These are phyloP conservation scores for Claviceps sp. DNA, from an alignment of 2,329 filamentous ascomycete genomes.

Conservation along the genomic window DNA sequence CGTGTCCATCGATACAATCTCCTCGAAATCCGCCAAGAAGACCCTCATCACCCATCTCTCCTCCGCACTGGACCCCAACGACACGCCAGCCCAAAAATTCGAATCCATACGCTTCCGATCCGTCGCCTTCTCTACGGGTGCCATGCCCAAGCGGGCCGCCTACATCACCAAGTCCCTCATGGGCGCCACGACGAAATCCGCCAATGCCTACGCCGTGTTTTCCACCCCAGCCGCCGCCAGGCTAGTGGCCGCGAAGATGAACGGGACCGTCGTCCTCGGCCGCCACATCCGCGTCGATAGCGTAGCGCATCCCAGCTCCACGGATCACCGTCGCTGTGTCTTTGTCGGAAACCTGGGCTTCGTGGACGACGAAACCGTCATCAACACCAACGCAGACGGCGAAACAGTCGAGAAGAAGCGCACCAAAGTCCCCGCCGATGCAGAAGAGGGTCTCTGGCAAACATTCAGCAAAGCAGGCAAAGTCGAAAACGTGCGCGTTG, in stretches of 20 bases:
- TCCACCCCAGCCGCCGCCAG: slow-evolving; percentile 61
- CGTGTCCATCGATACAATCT: slow-evolving; percentile 71
- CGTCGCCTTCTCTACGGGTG: slow-evolving; percentile 63
- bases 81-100: slow-evolving; percentile 52
- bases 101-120: slow-evolving; percentile 92
- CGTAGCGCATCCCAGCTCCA: slow-evolving; percentile 71
- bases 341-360: slow-evolving; percentile 96
- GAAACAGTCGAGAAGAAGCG: slow-evolving; percentile 59
- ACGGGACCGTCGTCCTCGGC: slow-evolving; percentile 71
- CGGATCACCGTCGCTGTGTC: slow-evolving; percentile 79
- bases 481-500: slow-evolving; percentile 85
- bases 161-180: slow-evolving; percentile 85
- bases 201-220: slow-evolving; percentile 91
- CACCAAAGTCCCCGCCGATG: slow-evolving; percentile 63
- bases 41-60: slow-evolving; percentile 60
- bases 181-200: slow-evolving; percentile 80
- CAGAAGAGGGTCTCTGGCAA: slow-evolving; percentile 87
- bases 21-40: slow-evolving; percentile 69
- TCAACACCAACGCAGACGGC: slow-evolving; percentile 50
- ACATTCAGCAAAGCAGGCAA: slow-evolving; percentile 62
- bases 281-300: slow-evolving; percentile 85
- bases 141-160: slow-evolving; percentile 84
- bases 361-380: slow-evolving; percentile 74
- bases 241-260: slow-evolving; percentile 62
- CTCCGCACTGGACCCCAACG: slow-evolving; percentile 50